Base-by-base conservation (phyloP, 345 rosid genomes). In the Ceriops zippeliana region DNA sequence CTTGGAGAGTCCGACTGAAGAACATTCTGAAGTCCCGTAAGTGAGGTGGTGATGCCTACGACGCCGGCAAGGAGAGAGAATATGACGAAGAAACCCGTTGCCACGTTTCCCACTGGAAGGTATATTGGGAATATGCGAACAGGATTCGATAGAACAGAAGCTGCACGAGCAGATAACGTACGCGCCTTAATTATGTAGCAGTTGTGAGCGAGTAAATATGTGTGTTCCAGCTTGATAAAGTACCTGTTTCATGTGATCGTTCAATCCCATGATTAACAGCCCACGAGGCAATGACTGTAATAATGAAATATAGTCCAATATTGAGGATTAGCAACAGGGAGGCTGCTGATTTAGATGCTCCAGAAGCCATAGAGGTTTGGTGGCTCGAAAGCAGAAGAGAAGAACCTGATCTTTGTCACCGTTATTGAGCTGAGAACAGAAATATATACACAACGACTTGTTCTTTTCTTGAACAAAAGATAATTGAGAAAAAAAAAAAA, bases 71-170 rank as follows among this genome's bases (percentile, higher is more conserved):
- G 79, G 59, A 91, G 88, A 30, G 92, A 78, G 76, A 89, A 85
- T 15, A 89, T 71, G 61, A 93, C 68, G 67, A 93, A 86, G 73
- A 74, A 70, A 21, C 95, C 98, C 5, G 96, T 91, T 5, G 95
- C 97, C 95, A 84, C 79, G 77, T 91, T 93, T 4, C 98, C 98
- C 54, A 87, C 70, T 2, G 98, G 98, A 52, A 87, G 89, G 66
- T 28, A 91, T 73, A 93, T 82, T 1, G 98, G 97, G 67, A 91
- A 93, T 67, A 93, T 87, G 6, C 70, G 86, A 37, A 89, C 95
- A 1, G 98, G 97, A 60, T 73, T 75, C 22, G 89, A 69, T 59
- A 90, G 67, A 59, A 81, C 84, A 58, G 98, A 81, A 15, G 92
- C 98, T 93, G 83, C 82, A 72, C 62, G 5, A 22, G n/a, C 63